phyloP scores from a whole-genome alignment of 2,329 filamentous ascomycete genomes.

The Aspergillus floridensis region DNA sequence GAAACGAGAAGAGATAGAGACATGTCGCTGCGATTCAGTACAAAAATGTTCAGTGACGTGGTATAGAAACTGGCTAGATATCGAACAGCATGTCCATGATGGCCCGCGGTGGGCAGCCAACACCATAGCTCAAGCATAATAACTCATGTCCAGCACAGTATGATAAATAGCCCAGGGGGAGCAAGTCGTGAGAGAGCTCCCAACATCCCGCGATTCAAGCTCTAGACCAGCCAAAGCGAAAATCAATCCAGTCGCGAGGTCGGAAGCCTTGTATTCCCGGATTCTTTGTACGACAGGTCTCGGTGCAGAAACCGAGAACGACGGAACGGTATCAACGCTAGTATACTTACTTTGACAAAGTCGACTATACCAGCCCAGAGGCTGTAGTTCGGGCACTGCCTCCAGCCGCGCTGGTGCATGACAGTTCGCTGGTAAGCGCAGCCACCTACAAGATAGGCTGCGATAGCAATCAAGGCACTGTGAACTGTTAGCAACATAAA shows the following conservation, averaged over 20 bases:
- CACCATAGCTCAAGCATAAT: neutral
- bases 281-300: conserved; percentile 23
- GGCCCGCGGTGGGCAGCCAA: neutral
- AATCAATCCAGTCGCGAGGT: conserved; percentile 37
- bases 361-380: conserved; percentile 86
- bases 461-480: conserved; percentile 64
- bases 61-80: neutral
- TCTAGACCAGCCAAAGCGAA: conserved; percentile 25
- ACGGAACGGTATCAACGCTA: conserved; percentile 39
- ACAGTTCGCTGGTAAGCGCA: conserved; percentile 95
- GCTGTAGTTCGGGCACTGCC: conserved; percentile 89
- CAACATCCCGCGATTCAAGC: conserved; percentile 11
- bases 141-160: neutral
- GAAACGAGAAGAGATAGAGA: neutral
- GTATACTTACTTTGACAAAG: conserved; percentile 71
- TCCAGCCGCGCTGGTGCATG: conserved; percentile 90
- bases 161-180: conserved; percentile 6
- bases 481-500: neutral
- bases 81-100: neutral
- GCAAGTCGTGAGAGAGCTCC: neutral
- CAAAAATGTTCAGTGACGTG: neutral
- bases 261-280: conserved; percentile 26
- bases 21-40: neutral
- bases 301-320: conserved; percentile 26
- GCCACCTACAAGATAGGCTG: conserved; percentile 88